These are phyloP conservation scores for Rhizophagus sp. DNA, from an alignment of 192 early-diverging fungal genomes.

Conservation along the genomic window DNA sequence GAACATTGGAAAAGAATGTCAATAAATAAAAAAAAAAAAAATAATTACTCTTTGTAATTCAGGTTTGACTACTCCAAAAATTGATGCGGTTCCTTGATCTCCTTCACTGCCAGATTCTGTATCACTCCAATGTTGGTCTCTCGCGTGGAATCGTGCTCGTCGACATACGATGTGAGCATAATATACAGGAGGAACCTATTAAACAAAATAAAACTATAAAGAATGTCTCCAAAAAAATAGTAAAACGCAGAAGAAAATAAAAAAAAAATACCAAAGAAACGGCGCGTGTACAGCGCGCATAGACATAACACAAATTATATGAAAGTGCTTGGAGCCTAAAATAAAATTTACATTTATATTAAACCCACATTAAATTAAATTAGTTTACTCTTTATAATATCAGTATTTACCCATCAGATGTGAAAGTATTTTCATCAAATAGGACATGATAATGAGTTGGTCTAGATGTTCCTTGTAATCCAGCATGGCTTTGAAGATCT, in stretches of 20 bases:
- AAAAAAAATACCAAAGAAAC: conserved; percentile 64
- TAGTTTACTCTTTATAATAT: neutral
- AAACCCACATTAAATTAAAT: neutral
- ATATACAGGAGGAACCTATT: conserved; percentile 79
- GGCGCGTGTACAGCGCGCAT: conserved; percentile 82
- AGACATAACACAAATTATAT: conserved; percentile 87
- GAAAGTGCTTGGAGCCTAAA: conserved; percentile 81
- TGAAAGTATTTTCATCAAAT: conserved; percentile 82
- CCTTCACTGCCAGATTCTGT: conserved; percentile 28
- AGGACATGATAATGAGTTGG: conserved; percentile 93
- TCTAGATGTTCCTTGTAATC: conserved; percentile 66
- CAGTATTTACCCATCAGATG: conserved; percentile 52
- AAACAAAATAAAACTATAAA: neutral
- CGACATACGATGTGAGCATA: conserved; percentile 91
- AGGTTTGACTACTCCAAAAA: conserved; percentile 39
- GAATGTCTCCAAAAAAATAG: neutral
- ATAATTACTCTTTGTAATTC: conserved; percentile 36
- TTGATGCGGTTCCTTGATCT: neutral
- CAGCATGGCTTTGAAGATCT: conserved; percentile 85
- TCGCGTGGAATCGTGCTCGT: conserved; percentile 82
- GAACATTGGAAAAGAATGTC: too few species aligned
- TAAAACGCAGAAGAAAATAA: neutral
- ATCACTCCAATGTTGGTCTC: conserved; percentile 56
- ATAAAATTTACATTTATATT: neutral
- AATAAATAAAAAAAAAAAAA: neutral